Conservation (phyloP, 352 stramenopile species). For the Phytophthora quininea region DNA sequence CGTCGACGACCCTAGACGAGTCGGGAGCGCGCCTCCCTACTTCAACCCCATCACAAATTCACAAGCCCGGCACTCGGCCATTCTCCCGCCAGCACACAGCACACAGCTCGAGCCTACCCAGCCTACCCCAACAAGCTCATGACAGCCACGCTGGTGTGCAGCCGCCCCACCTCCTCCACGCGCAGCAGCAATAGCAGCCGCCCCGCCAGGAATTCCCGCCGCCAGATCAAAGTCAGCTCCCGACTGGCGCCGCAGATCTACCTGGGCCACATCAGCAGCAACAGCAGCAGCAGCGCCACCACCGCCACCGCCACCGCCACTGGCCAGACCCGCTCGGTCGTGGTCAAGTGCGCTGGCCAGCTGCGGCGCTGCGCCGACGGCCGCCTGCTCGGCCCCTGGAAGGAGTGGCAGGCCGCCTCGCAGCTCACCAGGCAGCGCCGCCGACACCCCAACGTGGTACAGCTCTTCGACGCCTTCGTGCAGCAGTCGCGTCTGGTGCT, state of each 20-base stretch:
- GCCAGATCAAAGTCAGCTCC: conserved; percentile 36
- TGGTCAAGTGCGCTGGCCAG: conserved; percentile 37
- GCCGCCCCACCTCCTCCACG: no score
- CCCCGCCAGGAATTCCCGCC: not conserved
- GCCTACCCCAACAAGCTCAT: conserved; percentile 3
- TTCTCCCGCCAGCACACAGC: not conserved
- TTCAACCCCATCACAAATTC: conserved; percentile 15
- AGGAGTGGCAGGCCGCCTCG: conserved; percentile 33
- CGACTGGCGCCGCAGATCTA: conserved; percentile 41
- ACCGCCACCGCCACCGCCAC: not conserved
- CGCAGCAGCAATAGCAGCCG: conserved; percentile 1
- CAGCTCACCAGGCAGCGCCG: conserved; percentile 17
- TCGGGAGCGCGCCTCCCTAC: conserved; percentile 6
- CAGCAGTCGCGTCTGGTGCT: conserved; percentile 42
- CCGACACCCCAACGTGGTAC: conserved; percentile 47
- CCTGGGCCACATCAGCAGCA: conserved; percentile 28
- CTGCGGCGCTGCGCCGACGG: conserved; percentile 16
- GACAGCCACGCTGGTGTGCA: conserved; percentile 23
- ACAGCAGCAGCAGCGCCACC: not conserved
- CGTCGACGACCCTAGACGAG: conserved; percentile 3
- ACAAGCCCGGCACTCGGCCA: conserved; percentile 6
- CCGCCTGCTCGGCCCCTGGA: conserved; percentile 29
- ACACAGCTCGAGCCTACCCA: not conserved
- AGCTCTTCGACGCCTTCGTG: conserved; percentile 42
- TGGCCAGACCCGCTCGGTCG: not conserved